Evolutionary conservation across 768 basidiomycete genomes (phyloP).

Genomic region (Tulasnella sp.): DNA sequence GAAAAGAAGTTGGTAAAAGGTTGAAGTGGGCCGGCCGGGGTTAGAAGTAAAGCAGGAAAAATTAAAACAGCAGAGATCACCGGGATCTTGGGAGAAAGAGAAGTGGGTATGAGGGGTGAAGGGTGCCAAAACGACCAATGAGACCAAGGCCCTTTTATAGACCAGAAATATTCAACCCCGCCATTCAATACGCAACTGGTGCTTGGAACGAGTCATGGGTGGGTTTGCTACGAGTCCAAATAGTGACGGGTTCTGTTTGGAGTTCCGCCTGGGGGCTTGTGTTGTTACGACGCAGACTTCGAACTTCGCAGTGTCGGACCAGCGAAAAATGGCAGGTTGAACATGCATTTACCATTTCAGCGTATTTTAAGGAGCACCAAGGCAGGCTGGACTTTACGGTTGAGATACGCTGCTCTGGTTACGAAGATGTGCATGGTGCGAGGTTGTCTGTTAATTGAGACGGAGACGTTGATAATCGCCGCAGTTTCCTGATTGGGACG

Average conservation of each 20-base stretch:
- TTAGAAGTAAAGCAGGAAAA: slow-evolving; percentile 12
- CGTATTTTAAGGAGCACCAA: no score
- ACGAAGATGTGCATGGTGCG: no score
- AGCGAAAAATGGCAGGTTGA: not conserved
- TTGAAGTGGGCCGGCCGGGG: slow-evolving; percentile 14
- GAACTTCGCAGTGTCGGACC: not conserved
- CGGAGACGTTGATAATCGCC: not conserved
- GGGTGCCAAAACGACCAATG: not conserved
- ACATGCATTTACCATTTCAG: no score
- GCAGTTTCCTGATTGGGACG: not conserved
- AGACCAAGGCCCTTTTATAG: not conserved
- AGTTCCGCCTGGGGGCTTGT: not conserved
- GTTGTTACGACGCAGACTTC: no score
- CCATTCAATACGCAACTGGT: not conserved
- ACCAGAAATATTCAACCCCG: no score
- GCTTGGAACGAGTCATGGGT: not conserved
- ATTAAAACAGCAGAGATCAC: slow-evolving; percentile 35
- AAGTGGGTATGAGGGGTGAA: slow-evolving; percentile 26
- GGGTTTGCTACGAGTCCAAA: not conserved
- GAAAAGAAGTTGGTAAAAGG: slow-evolving; percentile 13
- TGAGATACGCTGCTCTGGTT: no score
- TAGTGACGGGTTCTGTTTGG: not conserved
- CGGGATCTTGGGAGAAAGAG: slow-evolving; percentile 37
- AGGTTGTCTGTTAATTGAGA: no score
- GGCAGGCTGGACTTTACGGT: no score